phyloP scores from a whole-genome alignment of 2,329 filamentous ascomycete species.

The Aspergillus fischeri region DNA sequence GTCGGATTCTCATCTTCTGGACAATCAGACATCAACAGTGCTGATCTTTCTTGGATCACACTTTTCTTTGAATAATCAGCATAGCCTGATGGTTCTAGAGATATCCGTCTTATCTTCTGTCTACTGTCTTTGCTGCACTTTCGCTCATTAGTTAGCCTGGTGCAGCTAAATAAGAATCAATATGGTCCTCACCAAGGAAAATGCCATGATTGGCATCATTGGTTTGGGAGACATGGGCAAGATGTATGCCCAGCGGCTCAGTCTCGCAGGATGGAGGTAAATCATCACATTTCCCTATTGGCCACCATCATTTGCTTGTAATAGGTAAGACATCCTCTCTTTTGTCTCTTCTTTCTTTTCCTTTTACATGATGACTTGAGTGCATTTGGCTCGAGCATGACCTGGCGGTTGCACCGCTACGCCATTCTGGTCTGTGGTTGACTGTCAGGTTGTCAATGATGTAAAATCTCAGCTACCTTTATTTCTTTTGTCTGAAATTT shows the following conservation, averaged over 20 bases:
- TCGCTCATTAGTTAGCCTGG: background rate
- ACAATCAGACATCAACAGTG: background rate
- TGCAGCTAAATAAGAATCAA: background rate
- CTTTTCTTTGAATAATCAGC: background rate
- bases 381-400: slow-evolving; percentile 99
- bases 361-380: slow-evolving; percentile 92
- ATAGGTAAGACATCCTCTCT: slow-evolving; percentile 22
- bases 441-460: slow-evolving; percentile 80
- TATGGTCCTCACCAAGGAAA: slow-evolving; percentile 51
- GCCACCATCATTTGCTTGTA: slow-evolving; percentile 20
- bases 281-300: background rate
- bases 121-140: background rate
- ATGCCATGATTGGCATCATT: slow-evolving; percentile 85
- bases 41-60: background rate
- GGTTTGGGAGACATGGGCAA: slow-evolving; percentile 99
- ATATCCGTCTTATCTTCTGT: background rate
- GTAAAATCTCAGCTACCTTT: slow-evolving; percentile 99
- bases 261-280: slow-evolving; percentile 87
- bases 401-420: slow-evolving; percentile 54
- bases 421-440: slow-evolving; percentile 69
- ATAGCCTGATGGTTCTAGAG: background rate
- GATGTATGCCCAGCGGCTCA: slow-evolving; percentile 90
- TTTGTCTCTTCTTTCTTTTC: slow-evolving; percentile 5
- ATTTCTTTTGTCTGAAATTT: slow-evolving; percentile 74
- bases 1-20: background rate